Evolutionary conservation across 768 basidiomycete species (phyloP).

Genomic region (Hericium erinaceus): DNA sequence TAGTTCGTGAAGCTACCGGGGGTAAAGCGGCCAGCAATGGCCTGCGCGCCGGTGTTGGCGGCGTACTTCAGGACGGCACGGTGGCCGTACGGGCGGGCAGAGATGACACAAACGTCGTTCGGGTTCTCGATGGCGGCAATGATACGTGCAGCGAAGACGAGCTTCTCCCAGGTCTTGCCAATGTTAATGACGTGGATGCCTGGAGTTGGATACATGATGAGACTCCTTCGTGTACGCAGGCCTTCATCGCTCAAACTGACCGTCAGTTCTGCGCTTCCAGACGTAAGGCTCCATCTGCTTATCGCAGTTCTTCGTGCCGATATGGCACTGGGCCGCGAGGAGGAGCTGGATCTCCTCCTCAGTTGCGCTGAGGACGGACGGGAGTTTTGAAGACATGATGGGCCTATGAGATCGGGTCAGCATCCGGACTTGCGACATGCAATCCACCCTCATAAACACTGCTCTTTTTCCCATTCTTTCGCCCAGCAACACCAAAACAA

Average conservation of each 20-base stretch:
- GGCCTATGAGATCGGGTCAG: conserved; percentile 24
- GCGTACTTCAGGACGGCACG: conserved; percentile 99
- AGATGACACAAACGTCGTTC: conserved; percentile 95
- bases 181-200: conserved; percentile 97
- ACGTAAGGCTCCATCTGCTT: conserved; percentile 99
- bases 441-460: conserved; percentile 27
- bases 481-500: conserved; percentile 5
- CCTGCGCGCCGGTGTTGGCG: conserved; percentile 95
- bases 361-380: conserved; percentile 85
- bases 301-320: conserved; percentile 99
- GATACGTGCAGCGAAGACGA: conserved; percentile 94
- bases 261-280: conserved; percentile 93
- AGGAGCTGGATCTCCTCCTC: conserved; percentile 97
- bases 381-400: conserved; percentile 80
- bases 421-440: conserved; percentile 21
- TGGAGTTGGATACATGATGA: conserved; percentile 25
- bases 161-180: conserved; percentile 99
- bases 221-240: conserved; percentile 1
- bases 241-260: conserved; percentile 37
- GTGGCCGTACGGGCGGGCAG: conserved; percentile 97
- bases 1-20: conserved; percentile 99
- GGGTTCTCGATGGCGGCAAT: conserved; percentile 98
- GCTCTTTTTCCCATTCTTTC: conserved; percentile 21
- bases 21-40: conserved; percentile 98
- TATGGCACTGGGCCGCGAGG: conserved; percentile 91